A percentile compares a stretch with the other conserved stretches of the same genome.
Conservation (phyloP, 768 basidiomycete genomes). For the Phanerochaete carnosa region DNA sequence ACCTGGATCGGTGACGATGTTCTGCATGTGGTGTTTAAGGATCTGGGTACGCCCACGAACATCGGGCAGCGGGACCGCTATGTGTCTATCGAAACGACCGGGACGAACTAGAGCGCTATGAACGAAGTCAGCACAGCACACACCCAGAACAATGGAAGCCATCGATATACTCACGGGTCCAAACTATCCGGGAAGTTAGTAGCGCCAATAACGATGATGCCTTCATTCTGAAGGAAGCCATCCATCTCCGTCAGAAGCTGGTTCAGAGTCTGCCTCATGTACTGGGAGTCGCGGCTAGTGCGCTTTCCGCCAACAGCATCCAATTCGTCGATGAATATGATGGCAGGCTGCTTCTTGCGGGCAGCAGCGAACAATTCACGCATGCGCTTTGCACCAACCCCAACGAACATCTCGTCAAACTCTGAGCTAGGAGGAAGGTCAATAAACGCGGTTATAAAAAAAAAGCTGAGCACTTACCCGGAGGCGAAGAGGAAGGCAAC, state of each 20-base stretch:
- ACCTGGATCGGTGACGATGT: slow-evolving; percentile 64
- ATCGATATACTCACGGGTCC: slow-evolving; percentile 62
- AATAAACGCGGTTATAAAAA: slow-evolving; percentile 11
- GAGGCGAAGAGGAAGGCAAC: slow-evolving; percentile 98
- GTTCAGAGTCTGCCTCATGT: slow-evolving; percentile 93
- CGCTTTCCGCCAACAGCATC: slow-evolving; percentile 93
- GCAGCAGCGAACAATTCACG: slow-evolving; percentile 93
- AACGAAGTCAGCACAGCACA: not conserved
- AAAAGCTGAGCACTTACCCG: slow-evolving; percentile 46
- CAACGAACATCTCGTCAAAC: slow-evolving; percentile 98
- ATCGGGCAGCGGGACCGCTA: slow-evolving; percentile 93
- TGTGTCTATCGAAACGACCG: slow-evolving; percentile 92
- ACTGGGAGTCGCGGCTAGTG: slow-evolving; percentile 77
- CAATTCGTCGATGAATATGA: slow-evolving; percentile 97
- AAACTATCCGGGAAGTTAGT: slow-evolving; percentile 96
- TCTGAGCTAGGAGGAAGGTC: slow-evolving; percentile 55
- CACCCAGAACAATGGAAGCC: not conserved
- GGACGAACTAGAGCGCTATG: slow-evolving; percentile 89
- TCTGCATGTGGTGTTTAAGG: slow-evolving; percentile 85
- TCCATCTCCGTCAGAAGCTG: slow-evolving; percentile 97
- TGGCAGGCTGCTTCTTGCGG: slow-evolving; percentile 91
- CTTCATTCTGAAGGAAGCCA: slow-evolving; percentile 91
- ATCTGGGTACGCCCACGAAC: slow-evolving; percentile 93
- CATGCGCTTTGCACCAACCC: slow-evolving; percentile 92
- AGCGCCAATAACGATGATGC: slow-evolving; percentile 93